Evolutionary conservation across 495 filamentous ascomycete genomes (phyloP), one percentile per base, ranked within the genome.

Genomic region (Daldinia childiae): DNA sequence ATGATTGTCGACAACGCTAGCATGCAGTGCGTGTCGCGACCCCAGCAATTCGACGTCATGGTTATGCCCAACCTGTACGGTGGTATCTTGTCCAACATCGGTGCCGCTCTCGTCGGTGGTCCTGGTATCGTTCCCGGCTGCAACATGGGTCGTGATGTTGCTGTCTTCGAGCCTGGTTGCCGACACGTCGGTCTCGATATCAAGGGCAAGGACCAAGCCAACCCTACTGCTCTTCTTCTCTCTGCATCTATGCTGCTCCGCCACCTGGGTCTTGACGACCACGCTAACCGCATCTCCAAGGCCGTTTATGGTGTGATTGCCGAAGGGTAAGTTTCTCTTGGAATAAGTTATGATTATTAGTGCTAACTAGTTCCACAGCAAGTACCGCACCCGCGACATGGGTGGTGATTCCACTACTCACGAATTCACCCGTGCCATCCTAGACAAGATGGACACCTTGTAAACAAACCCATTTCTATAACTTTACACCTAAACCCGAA

Each of bases 1-100:
- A 97, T 98, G 95, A 98, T 99, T 79, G 96, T 99, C 75, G 95
- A 99, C 83, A 99, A 99, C 82, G 96, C 95, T 68, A 97, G 93
- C 72, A 98, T 99, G 95, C 96, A 99, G 84, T 94, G 92, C 82
- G 95, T 98, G 62, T 94, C 92, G 58, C 85, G 87, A 60, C 95
- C 95, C 66, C 95, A 99, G 85, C 95, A 99, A 83, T 98, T 98
- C 77, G 96, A 98, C 80, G 95, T 99, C 71, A 92, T 99, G 92
- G 95, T 99, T 79, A 99, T 99, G 95, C 95, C 95, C 64, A 99
- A 99, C 84, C 85, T 99, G 78, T 99, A 99, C 85, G 95, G 95
- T 80, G 96, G 96, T 72, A 99, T 99, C 76, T 85, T 99, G 65
- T 98, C 96, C 82, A 99, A 99, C 87, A 95, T 99, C 74, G 96